Conservation (phyloP, 306 rosid genomes). For the Boehmeria nivea region DNA sequence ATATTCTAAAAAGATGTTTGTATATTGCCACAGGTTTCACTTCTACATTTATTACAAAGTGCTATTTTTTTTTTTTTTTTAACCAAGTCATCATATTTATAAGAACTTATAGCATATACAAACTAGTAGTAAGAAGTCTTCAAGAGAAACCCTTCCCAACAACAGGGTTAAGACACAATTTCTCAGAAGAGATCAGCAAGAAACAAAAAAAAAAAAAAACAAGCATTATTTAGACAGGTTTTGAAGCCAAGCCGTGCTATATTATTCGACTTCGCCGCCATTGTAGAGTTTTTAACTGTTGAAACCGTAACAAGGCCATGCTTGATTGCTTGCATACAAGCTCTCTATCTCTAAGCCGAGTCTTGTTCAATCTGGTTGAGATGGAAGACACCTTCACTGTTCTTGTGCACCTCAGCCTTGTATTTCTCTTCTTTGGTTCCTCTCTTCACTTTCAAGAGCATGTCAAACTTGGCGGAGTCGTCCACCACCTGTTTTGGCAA, state of each 20-base stretch:
- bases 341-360: conserved; percentile 33
- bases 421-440: conserved; percentile 65
- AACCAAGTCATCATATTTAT: neutral
- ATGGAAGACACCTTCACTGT: conserved; percentile 48
- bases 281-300: neutral
- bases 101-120: neutral
- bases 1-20: too few species aligned
- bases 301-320: neutral
- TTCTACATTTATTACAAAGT: too few species aligned
- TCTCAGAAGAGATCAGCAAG: too few species aligned
- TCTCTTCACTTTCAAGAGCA: conserved; percentile 63
- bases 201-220: too few species aligned
- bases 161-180: too few species aligned
- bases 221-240: neutral
- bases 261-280: neutral
- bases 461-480: conserved; percentile 51
- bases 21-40: too few species aligned
- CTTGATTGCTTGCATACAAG: neutral
- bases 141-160: too few species aligned
- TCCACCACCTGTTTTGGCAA: conserved; percentile 44
- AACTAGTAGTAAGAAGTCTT: neutral
- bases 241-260: neutral
- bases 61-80: too few species aligned
- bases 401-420: conserved; percentile 64
- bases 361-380: conserved; percentile 56